Evolutionary conservation across 2,329 filamentous ascomycete species (phyloP), one percentile per base, ranked within the genome.

Genomic region (Coleophoma cylindrospora): DNA sequence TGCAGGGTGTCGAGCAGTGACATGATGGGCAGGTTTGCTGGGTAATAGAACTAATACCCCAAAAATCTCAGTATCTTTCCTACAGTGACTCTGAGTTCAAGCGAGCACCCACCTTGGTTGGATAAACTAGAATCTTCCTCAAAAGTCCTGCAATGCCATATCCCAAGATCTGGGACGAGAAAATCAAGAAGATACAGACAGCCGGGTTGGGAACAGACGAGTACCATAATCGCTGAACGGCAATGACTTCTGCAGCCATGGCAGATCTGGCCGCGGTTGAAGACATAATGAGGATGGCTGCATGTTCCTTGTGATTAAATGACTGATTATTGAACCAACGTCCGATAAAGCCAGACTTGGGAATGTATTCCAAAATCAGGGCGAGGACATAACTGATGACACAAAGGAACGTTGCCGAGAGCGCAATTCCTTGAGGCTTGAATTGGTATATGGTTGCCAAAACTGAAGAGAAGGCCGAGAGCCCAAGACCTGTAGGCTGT

Each of bases 201-300:
- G 72, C 74, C 67, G 76, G 80, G 50, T 75, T 7, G 87, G 67
- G 45, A 82, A 83, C 63, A 88, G 85, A 0, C 83, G 86, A 4
- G 82, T 90, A 90, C 58, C 87, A 89, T 11, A 85, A 75, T 17
- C 81, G 69, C 66, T 88, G 85, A 0, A 84, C 85, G 3, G 88
- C 72, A 45, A 91, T 79, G 40, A 88, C 83, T 56, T 89, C 86
- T 1, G 86, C 89, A 1, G 85, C 84, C 58, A 90, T 89, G 3
- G 64, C 71, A 78, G 84, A 84, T 56, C 89, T 89, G 58, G 70
- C 55, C 43, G 69, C 71, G 0, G 73, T 64, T 4, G 65, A 68
- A 1, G 69, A 73, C 50, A 84, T 84, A 56, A 84, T 78, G 15
- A 81, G 77, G 49, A 86, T 83, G 53, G 86, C 76, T 43, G 79